A percentile compares a stretch with the other conserved stretches of the same genome.
Evolutionary conservation across 441 rosid genomes (phyloP).

Genomic region (Pelargonium australe): DNA sequence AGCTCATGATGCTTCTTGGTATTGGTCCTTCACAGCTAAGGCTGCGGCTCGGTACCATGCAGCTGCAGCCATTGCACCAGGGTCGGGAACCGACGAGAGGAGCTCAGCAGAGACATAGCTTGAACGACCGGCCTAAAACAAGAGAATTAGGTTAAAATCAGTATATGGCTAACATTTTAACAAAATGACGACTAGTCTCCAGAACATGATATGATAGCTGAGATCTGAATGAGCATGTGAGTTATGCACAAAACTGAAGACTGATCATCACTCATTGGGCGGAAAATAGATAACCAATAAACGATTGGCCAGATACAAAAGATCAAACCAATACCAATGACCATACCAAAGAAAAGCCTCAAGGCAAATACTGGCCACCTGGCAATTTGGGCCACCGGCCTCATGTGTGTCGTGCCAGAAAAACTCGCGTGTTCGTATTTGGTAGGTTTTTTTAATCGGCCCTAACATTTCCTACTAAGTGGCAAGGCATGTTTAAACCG

Average conservation of each 20-base stretch:
- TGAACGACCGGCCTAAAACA: slow-evolving; percentile 76
- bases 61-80: slow-evolving; percentile 94
- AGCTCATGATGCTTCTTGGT: slow-evolving; percentile 9
- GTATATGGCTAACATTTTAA: too few species aligned
- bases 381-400: too few species aligned
- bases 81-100: slow-evolving; percentile 77
- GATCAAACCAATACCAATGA: neutral
- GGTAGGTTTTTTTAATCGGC: too few species aligned
- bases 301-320: neutral
- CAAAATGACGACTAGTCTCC: neutral
- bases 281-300: neutral
- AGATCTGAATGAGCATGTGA: neutral
- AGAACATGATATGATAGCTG: neutral
- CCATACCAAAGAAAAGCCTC: neutral
- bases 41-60: slow-evolving; percentile 90
- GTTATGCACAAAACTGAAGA: neutral
- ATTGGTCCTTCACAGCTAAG: slow-evolving; percentile 56
- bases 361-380: too few species aligned
- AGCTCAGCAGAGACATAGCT: slow-evolving; percentile 57
- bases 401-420: too few species aligned
- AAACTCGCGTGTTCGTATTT: too few species aligned
- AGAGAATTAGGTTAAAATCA: neutral
- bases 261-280: neutral
- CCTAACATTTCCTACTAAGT: too few species aligned
- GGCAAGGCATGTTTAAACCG: too few species aligned